phyloP scores from a whole-genome alignment of 805 yeast species.

The Cyberlindnera meyerae region DNA sequence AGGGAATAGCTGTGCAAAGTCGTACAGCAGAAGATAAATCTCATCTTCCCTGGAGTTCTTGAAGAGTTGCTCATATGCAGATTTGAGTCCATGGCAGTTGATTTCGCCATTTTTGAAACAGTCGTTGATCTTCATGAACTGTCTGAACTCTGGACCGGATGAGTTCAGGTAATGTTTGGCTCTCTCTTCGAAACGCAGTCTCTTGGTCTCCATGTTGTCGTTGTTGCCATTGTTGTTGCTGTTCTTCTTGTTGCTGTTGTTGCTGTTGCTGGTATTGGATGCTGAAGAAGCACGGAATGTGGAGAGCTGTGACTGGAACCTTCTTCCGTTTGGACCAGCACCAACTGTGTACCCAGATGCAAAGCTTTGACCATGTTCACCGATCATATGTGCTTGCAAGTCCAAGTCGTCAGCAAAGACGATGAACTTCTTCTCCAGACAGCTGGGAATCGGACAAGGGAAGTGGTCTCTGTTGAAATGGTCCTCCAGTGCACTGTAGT shows the following conservation, averaged over 20 bases:
- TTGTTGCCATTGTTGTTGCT: conserved; percentile 23
- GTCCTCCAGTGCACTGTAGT: conserved; percentile 66
- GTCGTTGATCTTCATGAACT: conserved; percentile 46
- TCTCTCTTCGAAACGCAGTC: conserved; percentile 70
- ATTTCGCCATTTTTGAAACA: conserved; percentile 42
- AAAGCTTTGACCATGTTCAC: conserved; percentile 65
- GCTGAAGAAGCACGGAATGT: conserved; percentile 38
- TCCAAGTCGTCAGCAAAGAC: conserved; percentile 87
- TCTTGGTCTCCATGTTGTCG: conserved; percentile 43
- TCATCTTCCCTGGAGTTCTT: conserved; percentile 39
- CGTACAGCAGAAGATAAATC: conserved; percentile 51
- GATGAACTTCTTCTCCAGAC: conserved; percentile 86
- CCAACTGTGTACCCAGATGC: conserved; percentile 35
- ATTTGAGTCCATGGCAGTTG: conserved; percentile 43
- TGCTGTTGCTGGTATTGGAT: too few relatives aligned
- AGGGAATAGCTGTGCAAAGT: conserved; percentile 54
- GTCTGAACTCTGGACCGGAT: conserved; percentile 39
- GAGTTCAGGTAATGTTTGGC: conserved; percentile 75
- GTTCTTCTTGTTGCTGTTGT: conserved; percentile 7
- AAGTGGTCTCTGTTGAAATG: conserved; percentile 77
- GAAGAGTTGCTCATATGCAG: conserved; percentile 47
- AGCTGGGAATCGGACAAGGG: conserved; percentile 68
- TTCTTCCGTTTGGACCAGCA: conserved; percentile 10
- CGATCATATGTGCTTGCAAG: conserved; percentile 79
- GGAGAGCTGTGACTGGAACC: conserved; percentile 55